phyloP scores from a whole-genome alignment of 2,329 filamentous ascomycete genomes.

The Hyphodiscus sp. region DNA sequence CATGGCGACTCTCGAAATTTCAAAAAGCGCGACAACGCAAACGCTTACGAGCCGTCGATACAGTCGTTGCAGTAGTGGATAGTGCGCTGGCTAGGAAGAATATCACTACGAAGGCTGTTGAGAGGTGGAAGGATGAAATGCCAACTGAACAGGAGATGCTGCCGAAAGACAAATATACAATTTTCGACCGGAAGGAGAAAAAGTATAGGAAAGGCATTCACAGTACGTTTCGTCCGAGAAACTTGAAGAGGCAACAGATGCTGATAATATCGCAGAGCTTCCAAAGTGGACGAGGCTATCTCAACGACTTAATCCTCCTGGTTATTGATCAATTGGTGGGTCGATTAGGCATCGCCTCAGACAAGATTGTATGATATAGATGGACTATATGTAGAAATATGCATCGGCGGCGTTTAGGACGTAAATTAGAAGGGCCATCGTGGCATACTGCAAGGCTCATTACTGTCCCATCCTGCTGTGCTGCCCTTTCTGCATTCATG shows the following conservation, averaged over 20 bases:
- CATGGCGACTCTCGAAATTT: conserved; percentile 87
- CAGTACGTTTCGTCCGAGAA: conserved; percentile 52
- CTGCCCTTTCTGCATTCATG: neutral
- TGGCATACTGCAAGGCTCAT: conserved; percentile 3
- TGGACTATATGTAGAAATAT: conserved; percentile 14
- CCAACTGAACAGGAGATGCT: conserved; percentile 93
- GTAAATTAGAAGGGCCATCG: conserved; percentile 21
- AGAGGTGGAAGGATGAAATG: conserved; percentile 94
- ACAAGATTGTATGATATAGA: conserved; percentile 19
- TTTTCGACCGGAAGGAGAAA: conserved; percentile 95
- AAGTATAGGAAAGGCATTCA: conserved; percentile 95
- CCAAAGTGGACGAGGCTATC: conserved; percentile 95
- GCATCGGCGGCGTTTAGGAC: conserved; percentile 24
- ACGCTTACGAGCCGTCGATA: conserved; percentile 79
- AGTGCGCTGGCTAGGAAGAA: conserved; percentile 69
- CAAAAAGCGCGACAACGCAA: conserved; percentile 84
- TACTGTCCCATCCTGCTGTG: neutral
- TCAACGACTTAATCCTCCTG: conserved; percentile 87
- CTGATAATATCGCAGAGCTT: conserved; percentile 48
- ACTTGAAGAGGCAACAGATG: neutral
- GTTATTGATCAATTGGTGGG: conserved; percentile 55
- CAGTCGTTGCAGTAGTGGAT: conserved; percentile 77
- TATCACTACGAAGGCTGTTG: conserved; percentile 66
- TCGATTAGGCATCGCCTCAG: neutral
- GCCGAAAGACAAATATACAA: conserved; percentile 93